phyloP scores from a whole-genome alignment of 2,329 filamentous ascomycete genomes.

The Aphanoascus verrucosus region DNA sequence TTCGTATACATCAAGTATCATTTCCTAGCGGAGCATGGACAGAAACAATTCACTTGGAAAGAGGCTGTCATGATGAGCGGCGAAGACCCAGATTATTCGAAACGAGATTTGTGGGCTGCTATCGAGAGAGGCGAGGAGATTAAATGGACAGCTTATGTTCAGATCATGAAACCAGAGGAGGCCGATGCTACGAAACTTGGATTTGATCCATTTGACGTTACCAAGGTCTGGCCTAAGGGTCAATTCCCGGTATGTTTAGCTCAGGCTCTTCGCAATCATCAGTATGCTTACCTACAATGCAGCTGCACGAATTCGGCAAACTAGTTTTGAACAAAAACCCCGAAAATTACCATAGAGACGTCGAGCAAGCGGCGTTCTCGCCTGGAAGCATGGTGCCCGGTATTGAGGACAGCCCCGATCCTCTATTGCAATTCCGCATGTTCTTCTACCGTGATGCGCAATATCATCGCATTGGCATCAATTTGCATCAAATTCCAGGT shows the following conservation, averaged over 20 bases:
- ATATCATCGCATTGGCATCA: constrained; percentile 34
- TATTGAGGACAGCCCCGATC: constrained; percentile 52
- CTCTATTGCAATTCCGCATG: constrained; percentile 50
- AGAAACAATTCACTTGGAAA: constrained; percentile 39
- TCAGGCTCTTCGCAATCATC: too few species aligned
- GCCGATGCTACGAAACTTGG: constrained; percentile 49
- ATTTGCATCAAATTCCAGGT: constrained; percentile 41
- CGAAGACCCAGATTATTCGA: constrained; percentile 56
- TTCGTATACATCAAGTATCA: constrained; percentile 46
- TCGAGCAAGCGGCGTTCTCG: constrained; percentile 58
- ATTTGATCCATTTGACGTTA: constrained; percentile 63
- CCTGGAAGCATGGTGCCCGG: constrained; percentile 56
- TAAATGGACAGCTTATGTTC: constrained; percentile 57
- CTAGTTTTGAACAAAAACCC: constrained; percentile 1
- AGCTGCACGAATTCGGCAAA: constrained; percentile 2
- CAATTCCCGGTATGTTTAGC: constrained; percentile 49
- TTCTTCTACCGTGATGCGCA: constrained; percentile 51
- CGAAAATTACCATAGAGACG: constrained; percentile 39
- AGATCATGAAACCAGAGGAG: constrained; percentile 59
- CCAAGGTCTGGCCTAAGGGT: constrained; percentile 66
- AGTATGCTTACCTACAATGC: background rate
- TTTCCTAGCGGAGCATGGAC: constrained; percentile 39
- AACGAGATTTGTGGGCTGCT: constrained; percentile 59
- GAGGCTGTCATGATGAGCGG: constrained; percentile 39
- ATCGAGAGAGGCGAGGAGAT: constrained; percentile 58